Evolutionary conservation across 345 rosid species (phyloP), one percentile per base, ranked within the genome.

Genomic region (Citrus australasica): DNA sequence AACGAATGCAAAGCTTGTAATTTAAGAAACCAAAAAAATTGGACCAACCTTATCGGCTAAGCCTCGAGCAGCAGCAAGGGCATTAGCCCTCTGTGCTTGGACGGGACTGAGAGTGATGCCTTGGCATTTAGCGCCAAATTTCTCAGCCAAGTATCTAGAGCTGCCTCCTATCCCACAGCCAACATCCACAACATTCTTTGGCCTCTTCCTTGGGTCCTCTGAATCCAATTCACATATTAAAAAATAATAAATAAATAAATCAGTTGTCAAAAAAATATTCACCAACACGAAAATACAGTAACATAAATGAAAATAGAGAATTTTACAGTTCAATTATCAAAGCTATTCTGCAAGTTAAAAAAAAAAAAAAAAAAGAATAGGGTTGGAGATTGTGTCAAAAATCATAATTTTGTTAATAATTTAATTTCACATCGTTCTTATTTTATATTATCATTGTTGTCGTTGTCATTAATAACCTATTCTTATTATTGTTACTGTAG

Each of bases 121-220:
- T 62, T 61, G 70, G 73, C 90, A 89, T 48, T 87, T 78, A 5
- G 98, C 95, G 16, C 89, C 98, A 81, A 73, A 95, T 80, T 91
- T 93, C 80, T 71, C 73, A 1, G 98, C 90, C 42, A 95, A 25
- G 77, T 92, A 92, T 77, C 96, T 89, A 25, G 99, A 95, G 88
- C 98, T 93, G 78, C 98, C 99, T 65, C 98, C 99, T 2, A 95
- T 90, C 40, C 99, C 99, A 81, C 98, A 95, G 32, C 99, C 99
- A 65, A 95, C 98, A 86, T 95, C 99, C 51, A 93, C 94, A 70
- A 92, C 86, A 42, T 79, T 90, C 89, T 87, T 88, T 40, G 95
- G 93, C 60, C 69, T 37, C 71, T 83, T 77, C 4, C 73, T 75
- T 42, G 84, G 83, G 33, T 83, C 85, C 58, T 81, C 92, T 81